Evolutionary conservation across 2,329 filamentous ascomycete species (phyloP), one percentile per base, ranked within the genome.

Genomic region (Talaromyces albobiverticillius): DNA sequence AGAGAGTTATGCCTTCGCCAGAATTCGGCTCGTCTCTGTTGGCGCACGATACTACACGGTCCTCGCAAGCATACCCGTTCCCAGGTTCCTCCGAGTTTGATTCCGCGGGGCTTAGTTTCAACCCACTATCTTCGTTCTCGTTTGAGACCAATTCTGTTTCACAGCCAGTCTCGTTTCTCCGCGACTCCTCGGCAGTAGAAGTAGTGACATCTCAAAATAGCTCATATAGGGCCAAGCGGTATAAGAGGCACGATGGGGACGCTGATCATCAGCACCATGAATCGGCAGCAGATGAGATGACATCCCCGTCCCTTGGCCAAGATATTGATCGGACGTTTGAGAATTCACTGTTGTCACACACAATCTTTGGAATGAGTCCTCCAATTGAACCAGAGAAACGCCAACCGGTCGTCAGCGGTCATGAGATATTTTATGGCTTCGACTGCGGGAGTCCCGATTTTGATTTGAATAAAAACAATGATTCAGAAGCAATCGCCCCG

Each of bases 391-490:
- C 10, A 4, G 31, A 25, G 22, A 52, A 36, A 38, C 31, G 41
- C n/a, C 29, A 14, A 46, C 50, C 62, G 4, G 67, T 51, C 16
- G 42, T 55, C 34, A 55, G 47, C 9, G 53, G 48, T 16, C 66
- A 70, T n/a, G 66, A 65, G 7, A 66, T 72, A 29, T 69, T 71
- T 51, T 90, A 88, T 65, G 89, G 89, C 5, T 81, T 88, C 56
- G 89, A 93, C 64, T 77, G 82, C 53, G 89, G 89, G 1, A 77
- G 84, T 57, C 79, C 80, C 9, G 89, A 93, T 69, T 72, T 83
- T 18, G 89, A 93, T 62, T 73, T 88, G 1, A 83, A 83, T 25
- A 82, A 79, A 48, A 92, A 92, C 61, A 82, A 90, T 63, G 89
- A 93, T 60, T 71, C 74, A 26, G 81, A 81, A 47, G 87, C 88